Conservation (phyloP, 1,139 yeast species). For the Nakaseomyces nivariensis region DNA sequence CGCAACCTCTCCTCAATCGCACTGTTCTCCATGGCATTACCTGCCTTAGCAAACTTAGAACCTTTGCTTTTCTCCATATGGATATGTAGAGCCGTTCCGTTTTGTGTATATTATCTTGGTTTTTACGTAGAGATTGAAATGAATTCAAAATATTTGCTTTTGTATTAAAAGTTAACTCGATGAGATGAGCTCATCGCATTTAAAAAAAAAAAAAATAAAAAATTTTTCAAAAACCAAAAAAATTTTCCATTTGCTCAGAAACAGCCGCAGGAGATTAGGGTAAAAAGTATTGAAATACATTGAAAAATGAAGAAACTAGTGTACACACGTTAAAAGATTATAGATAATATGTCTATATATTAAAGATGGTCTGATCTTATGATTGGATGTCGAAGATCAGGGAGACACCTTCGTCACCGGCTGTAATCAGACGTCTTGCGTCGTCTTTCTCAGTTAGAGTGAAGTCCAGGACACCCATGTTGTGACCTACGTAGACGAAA, state of each 20-base stretch:
- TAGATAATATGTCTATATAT: background rate
- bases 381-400: constrained; percentile 47
- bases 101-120: too few relatives aligned
- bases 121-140: too few relatives aligned
- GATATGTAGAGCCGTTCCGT: too few relatives aligned
- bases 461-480: constrained; percentile 87
- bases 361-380: background rate
- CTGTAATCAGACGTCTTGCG: constrained; percentile 59
- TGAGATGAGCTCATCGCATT: background rate
- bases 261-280: background rate
- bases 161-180: too few relatives aligned
- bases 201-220: background rate
- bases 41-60: background rate
- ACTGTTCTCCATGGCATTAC: background rate
- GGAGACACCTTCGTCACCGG: constrained; percentile 97
- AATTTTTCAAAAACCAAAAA: background rate
- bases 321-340: background rate
- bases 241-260: background rate
- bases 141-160: too few relatives aligned
- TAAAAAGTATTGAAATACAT: too few relatives aligned
- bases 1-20: background rate
- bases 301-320: background rate
- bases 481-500: constrained; percentile 82
- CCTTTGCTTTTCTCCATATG: background rate
- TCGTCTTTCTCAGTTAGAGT: constrained; percentile 36